Evolutionary conservation across 495 filamentous ascomycete genomes (phyloP).

Genomic region (Tetracladium setigerum): DNA sequence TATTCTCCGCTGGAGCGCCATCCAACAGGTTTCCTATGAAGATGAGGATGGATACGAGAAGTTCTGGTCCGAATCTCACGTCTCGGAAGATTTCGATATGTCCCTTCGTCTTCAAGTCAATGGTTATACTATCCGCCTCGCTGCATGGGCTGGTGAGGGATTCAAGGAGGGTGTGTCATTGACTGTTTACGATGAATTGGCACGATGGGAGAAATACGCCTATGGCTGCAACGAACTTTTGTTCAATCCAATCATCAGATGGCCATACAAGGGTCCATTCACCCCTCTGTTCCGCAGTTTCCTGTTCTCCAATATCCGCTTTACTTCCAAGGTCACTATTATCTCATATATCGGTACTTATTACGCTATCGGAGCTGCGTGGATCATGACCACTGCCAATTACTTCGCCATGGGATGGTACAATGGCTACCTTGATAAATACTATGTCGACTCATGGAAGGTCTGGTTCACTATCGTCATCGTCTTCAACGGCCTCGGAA

Average conservation of each 20-base stretch:
- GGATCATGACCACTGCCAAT: slow-evolving; percentile 70
- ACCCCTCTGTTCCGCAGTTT: slow-evolving; percentile 68
- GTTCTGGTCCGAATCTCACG: slow-evolving; percentile 77
- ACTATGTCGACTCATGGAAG: slow-evolving; percentile 70
- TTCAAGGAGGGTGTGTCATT: slow-evolving; percentile 83
- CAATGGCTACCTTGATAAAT: slow-evolving; percentile 65
- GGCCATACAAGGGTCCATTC: slow-evolving; percentile 60
- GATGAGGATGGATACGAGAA: slow-evolving; percentile 65
- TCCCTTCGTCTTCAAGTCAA: slow-evolving; percentile 65
- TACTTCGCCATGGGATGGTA: slow-evolving; percentile 75
- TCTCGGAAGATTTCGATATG: slow-evolving; percentile 85
- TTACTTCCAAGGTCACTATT: slow-evolving; percentile 74
- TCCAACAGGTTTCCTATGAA: slow-evolving; percentile 67
- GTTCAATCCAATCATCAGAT: slow-evolving; percentile 64
- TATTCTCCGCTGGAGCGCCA: slow-evolving; percentile 69
- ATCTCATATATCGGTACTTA: slow-evolving; percentile 84
- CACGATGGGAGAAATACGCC: slow-evolving; percentile 81
- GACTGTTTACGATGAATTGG: slow-evolving; percentile 77
- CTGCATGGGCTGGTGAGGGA: slow-evolving; percentile 63
- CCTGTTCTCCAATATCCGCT: slow-evolving; percentile 62
- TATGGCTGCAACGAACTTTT: slow-evolving; percentile 82
- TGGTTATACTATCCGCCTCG: slow-evolving; percentile 69
- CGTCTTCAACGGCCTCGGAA: slow-evolving; percentile 63
- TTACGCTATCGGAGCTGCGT: slow-evolving; percentile 73
- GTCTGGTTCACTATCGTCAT: slow-evolving; percentile 69